phyloP scores from a whole-genome alignment of 148 eudicot species.

The Camellia granthamiana region DNA sequence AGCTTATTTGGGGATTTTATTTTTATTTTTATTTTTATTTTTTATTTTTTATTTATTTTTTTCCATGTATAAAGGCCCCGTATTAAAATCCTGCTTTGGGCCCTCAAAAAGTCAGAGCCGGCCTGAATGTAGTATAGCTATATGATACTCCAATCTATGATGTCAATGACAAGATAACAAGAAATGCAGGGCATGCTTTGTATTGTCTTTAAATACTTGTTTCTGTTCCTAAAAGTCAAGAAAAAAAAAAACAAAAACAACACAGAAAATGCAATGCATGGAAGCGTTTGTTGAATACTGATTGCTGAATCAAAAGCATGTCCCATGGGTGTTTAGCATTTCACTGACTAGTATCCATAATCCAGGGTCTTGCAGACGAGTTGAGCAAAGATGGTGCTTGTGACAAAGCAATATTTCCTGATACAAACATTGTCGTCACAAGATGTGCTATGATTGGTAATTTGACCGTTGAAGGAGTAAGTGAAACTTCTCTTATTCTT shows the following conservation, averaged over 20 bases:
- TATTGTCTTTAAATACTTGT: not conserved
- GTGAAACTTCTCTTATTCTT: conserved; percentile 15
- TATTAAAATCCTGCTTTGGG: no score
- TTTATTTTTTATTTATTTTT: no score
- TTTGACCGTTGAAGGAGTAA: conserved; percentile 75
- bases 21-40: no score
- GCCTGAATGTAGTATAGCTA: not conserved
- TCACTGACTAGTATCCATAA: not conserved
- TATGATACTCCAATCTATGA: not conserved
- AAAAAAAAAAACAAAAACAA: not conserved
- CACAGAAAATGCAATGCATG: not conserved
- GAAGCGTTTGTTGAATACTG: no score
- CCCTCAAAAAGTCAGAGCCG: no score
- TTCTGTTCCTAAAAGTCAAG: not conserved
- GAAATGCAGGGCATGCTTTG: not conserved
- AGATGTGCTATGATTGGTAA: conserved; percentile 76
- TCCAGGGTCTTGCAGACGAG: conserved; percentile 83
- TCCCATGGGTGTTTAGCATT: no score
- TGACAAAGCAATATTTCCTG: conserved; percentile 81
- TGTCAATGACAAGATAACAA: not conserved
- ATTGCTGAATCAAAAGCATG: no score
- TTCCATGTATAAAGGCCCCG: no score
- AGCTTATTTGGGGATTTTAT: no score
- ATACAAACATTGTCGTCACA: conserved; percentile 49
- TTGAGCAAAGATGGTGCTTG: conserved; percentile 90